A percentile compares a stretch with the other conserved stretches of the same genome.
These are phyloP conservation scores for Allomyces javanicus DNA, from an alignment of 192 early-diverging fungal species.

Conservation along the genomic window DNA sequence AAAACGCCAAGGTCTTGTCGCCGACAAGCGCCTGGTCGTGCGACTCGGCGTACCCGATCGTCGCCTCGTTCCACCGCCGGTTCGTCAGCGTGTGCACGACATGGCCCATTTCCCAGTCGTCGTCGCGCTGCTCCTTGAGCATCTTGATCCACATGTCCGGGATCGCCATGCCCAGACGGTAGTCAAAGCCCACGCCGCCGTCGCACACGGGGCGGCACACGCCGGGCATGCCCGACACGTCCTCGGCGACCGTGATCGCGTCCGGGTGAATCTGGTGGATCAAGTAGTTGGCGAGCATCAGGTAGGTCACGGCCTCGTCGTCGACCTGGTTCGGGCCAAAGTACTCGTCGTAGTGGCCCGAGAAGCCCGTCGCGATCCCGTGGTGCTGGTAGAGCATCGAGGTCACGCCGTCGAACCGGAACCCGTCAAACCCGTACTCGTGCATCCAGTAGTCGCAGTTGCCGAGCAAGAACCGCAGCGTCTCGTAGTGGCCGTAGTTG, in stretches of 20 bases:
- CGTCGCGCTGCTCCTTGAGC: conserved; percentile 74
- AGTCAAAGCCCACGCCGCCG: conserved; percentile 93
- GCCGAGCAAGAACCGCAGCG: conserved; percentile 78
- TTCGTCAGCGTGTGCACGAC: conserved; percentile 77
- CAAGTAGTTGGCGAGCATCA: conserved; percentile 80
- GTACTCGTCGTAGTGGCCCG: conserved; percentile 84
- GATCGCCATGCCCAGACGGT: conserved; percentile 85
- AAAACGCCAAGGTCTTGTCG: conserved; percentile 96
- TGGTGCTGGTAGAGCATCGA: conserved; percentile 93
- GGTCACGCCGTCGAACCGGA: conserved; percentile 96
- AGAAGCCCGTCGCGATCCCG: conserved; percentile 82
- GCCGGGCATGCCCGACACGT: conserved; percentile 98
- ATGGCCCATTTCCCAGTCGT: conserved; percentile 78
- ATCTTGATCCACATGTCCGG: conserved; percentile 99
- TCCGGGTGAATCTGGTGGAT: conserved; percentile 60
- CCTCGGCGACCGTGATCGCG: conserved; percentile 82
- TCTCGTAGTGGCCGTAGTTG: conserved; percentile 85
- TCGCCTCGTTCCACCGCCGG: conserved; percentile 74
- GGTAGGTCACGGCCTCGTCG: conserved; percentile 64
- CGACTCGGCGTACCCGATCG: conserved; percentile 84
- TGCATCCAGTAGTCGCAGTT: conserved; percentile 89
- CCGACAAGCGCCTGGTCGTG: conserved; percentile 97
- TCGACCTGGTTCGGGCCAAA: conserved; percentile 64
- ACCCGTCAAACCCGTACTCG: conserved; percentile 80
- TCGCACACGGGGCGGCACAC: conserved; percentile 67